Conservation (phyloP, 805 yeast genomes). For the Metschnikowia proteae region DNA sequence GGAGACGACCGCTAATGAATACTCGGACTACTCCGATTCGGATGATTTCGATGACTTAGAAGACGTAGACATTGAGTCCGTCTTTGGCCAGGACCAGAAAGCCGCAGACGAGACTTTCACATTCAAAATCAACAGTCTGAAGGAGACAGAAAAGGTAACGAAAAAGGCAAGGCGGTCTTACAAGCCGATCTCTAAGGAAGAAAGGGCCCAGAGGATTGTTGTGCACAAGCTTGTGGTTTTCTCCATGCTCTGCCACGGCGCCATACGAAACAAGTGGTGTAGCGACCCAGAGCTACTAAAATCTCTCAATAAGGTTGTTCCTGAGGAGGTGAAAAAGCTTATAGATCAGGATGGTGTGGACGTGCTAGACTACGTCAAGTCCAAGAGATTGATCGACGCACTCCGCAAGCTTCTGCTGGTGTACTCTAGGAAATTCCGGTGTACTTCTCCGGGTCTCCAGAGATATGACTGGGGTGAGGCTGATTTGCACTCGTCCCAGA, state of each 20-base stretch:
- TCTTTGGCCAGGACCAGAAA: constrained; percentile 3
- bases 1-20: neutral
- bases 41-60: constrained; percentile 34
- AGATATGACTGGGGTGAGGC: constrained; percentile 35
- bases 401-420: constrained; percentile 59
- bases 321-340: constrained; percentile 44
- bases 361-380: constrained; percentile 36
- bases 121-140: constrained; percentile 10
- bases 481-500: constrained; percentile 12
- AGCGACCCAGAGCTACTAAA: constrained; percentile 42
- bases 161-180: constrained; percentile 24
- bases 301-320: constrained; percentile 43
- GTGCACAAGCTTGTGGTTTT: constrained; percentile 60
- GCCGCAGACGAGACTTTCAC: constrained; percentile 14
- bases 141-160: constrained; percentile 11
- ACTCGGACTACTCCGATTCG: constrained; percentile 22
- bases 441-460: constrained; percentile 38
- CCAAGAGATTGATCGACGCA: constrained; percentile 73
- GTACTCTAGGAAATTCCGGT: constrained; percentile 56
- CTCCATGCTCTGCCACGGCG: constrained; percentile 63
- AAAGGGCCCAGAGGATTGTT: constrained; percentile 46
- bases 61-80: constrained; percentile 25
- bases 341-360: constrained; percentile 27
- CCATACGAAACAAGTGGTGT: constrained; percentile 71
- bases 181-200: constrained; percentile 48